These are phyloP conservation scores for Mortierella alpina DNA, from an alignment of 192 early-diverging fungal species.

Conservation along the genomic window DNA sequence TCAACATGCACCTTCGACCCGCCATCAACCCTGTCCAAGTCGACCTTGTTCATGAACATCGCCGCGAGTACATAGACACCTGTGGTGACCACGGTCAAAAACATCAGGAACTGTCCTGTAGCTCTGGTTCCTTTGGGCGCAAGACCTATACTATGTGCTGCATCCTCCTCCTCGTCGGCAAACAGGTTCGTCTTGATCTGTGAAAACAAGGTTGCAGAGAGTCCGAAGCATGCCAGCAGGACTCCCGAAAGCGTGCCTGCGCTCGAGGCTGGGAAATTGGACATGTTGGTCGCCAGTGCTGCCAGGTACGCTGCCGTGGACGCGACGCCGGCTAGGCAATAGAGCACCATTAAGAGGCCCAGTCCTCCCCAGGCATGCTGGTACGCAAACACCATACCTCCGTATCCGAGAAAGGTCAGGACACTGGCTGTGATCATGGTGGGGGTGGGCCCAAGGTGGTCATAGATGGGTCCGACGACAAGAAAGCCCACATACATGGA, in stretches of 20 bases:
- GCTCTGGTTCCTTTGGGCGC: constrained; percentile 28
- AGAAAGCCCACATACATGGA: constrained; percentile 55
- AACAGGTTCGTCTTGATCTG: constrained; percentile 50
- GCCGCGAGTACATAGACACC: constrained; percentile 42
- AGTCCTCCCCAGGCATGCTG: constrained; percentile 52
- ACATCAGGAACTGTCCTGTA: constrained; percentile 40
- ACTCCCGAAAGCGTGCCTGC: constrained; percentile 48
- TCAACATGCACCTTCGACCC: constrained; percentile 10
- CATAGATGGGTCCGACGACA: constrained; percentile 50
- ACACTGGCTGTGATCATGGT: constrained; percentile 36
- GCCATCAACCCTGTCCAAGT: constrained; percentile 12
- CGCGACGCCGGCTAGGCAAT: constrained; percentile 46
- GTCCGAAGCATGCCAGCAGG: constrained; percentile 50
- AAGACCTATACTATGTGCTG: not conserved
- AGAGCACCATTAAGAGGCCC: constrained; percentile 50
- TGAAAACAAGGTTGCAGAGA: constrained; percentile 50
- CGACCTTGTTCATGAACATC: constrained; percentile 50
- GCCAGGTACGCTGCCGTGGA: constrained; percentile 52
- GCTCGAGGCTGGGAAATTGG: constrained; percentile 49
- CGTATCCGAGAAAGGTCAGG: constrained; percentile 46
- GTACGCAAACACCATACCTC: constrained; percentile 51
- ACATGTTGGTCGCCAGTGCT: constrained; percentile 51
- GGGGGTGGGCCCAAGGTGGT: constrained; percentile 42
- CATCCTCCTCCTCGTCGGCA: constrained; percentile 10
- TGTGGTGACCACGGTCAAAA: constrained; percentile 46